Base-by-base conservation (phyloP, 164 flowering plant genomes). In the Piper longum region DNA sequence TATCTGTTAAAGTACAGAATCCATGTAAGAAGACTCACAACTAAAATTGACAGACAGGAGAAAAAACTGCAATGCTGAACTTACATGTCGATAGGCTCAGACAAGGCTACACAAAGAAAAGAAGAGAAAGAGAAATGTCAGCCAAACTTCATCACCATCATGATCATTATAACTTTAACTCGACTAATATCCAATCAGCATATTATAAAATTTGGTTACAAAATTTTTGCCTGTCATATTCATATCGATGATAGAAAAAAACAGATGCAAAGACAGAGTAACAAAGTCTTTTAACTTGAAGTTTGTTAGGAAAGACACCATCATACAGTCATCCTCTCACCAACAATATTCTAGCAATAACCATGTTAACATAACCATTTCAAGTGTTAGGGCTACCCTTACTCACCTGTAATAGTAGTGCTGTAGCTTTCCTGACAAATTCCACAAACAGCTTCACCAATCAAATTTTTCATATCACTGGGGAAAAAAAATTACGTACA, bases 391-490 rank as follows among this genome's bases (percentile, higher is more conserved):
- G 36, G 36, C 36, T 26, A 26, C 36, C 36, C 36, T 26, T 26
- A 26, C 52, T 63, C 66, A 85, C 93, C 84, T 72, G 87, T 82
- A 59, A 85, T 67, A 16, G 80, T 79, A 36, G 82, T 88, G 77
- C 87, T 85, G 67, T 79, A 83, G 69, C 76, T 89, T 74, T 92
- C 98, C 68, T 86, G 83, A 72, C 98, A 92, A 11, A 89, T 92
- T 61, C 85, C 54, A 67, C 96, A 92, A 2, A 63, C 16, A 36
- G 93, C 98, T 67, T 85, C 89, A 0, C 96, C 98, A 75, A 84
- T 80, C 66, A 74, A 72, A 71, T 82, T 80, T 72, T 85, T 85
- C 87, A 80, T 83, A 65, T 91, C 96, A 73, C 98, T 91, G 82
- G 39, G 36, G 74, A 72, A 16, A 43, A 69, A 61, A 48, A 48